Evolutionary conservation across 345 rosid genomes (phyloP).

Genomic region (Brassica carinata): DNA sequence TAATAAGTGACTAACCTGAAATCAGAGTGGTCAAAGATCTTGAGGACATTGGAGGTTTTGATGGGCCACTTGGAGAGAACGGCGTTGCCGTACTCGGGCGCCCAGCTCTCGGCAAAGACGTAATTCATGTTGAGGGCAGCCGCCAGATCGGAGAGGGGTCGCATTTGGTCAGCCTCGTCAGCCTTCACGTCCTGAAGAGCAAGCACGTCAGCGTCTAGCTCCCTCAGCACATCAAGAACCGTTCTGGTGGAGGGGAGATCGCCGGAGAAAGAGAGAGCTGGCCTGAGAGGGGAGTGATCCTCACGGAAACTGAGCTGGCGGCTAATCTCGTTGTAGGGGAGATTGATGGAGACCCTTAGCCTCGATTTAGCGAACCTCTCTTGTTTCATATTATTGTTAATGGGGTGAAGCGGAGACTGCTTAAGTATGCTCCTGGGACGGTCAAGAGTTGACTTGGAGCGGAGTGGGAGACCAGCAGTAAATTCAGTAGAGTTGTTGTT

Average conservation of each 20-base stretch:
- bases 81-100: constrained; percentile 98
- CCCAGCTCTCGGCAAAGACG: constrained; percentile 98
- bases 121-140: constrained; percentile 82
- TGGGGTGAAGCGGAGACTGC: constrained; percentile 60
- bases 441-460: constrained; percentile 56
- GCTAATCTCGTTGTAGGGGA: constrained; percentile 95
- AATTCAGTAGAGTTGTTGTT: neutral
- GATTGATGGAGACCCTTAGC: constrained; percentile 84
- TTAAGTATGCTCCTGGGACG: constrained; percentile 84
- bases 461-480: constrained; percentile 33
- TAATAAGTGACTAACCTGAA: constrained; percentile 53
- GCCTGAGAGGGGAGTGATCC: constrained; percentile 38
- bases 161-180: constrained; percentile 88
- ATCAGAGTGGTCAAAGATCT: constrained; percentile 86
- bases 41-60: constrained; percentile 63
- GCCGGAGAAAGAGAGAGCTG: no score
- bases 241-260: constrained; percentile 60
- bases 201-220: constrained; percentile 79
- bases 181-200: constrained; percentile 97
- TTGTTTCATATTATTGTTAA: constrained; percentile 44
- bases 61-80: constrained; percentile 90
- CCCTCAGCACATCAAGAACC: constrained; percentile 72
- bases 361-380: constrained; percentile 68
- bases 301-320: constrained; percentile 63
- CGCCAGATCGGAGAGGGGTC: constrained; percentile 93